Base-by-base conservation (phyloP, 768 basidiomycete genomes). In the Holtermannia corniformis region DNA sequence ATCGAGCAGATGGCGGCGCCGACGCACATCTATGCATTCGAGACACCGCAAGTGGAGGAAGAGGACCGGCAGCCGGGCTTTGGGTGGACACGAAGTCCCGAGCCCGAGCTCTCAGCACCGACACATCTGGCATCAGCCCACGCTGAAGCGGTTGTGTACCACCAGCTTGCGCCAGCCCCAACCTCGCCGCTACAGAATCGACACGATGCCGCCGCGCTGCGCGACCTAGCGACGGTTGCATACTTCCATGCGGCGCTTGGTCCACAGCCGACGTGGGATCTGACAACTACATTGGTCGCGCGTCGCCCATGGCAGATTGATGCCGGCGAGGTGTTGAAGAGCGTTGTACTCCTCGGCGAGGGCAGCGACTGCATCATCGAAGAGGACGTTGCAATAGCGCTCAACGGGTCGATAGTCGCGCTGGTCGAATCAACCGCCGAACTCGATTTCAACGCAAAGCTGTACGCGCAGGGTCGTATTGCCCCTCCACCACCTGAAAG, bases 351-450 rank as follows among this genome's bases (percentile, higher is more conserved):
- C 37, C 75, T 77, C 0, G 89, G 89, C 3, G 75, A 84, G 5
- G 88, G 86, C 3, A 75, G 77, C 10, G 90, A 93, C 60, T 88
- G 90, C 54, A 82, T 96, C 25, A 77, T 84, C 0, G 75, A 77
- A 4, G 75, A 78, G 1, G 89, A 96, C 63, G 67, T 93, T 2
- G 72, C 66, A 1, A 74, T 80, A 3, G 87, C 87, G 0, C 75
- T 96, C 27, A 89, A 88, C 53, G 86, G 86, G 0, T 81, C 83
- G 0, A 59, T 96, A 27, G 86, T 95, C 3, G 90, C 80, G 0
- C 77, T 96, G 11, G 78, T 91, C 5, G 74, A 74, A 7, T 37
- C 32, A 7, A 37, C 10, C 16, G 32, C 32, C 10, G 32, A 37
- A 7, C 32, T 37, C 32, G 32, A 37, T 7, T 7, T 16, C 10